Conservation (phyloP, 2,329 filamentous ascomycete genomes). For the Setomelanomma holmii region DNA sequence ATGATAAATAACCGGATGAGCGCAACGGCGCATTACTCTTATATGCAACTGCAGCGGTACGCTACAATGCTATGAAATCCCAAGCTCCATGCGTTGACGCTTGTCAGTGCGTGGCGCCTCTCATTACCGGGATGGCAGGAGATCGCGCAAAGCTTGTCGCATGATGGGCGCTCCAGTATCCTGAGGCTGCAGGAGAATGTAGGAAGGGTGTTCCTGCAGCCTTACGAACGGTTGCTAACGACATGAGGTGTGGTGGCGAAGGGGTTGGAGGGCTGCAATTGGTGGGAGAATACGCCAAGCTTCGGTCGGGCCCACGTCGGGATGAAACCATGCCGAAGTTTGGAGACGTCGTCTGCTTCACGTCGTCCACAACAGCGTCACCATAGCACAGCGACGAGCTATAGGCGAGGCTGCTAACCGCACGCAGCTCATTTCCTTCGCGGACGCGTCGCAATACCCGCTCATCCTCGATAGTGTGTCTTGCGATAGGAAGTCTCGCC, state of each 20-base stretch:
- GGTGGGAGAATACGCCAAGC: slow-evolving; percentile 21
- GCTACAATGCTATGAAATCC: slow-evolving; percentile 14
- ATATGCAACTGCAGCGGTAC: slow-evolving; percentile 30
- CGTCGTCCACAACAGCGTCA: background rate
- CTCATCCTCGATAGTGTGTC: background rate
- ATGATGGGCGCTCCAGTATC: slow-evolving; percentile 34
- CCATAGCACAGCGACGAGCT: background rate
- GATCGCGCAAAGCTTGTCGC: slow-evolving; percentile 18
- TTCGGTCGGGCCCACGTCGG: slow-evolving; percentile 3
- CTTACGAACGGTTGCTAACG: slow-evolving; percentile 9
- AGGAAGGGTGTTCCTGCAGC: slow-evolving; percentile 17
- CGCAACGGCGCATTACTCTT: slow-evolving; percentile 31
- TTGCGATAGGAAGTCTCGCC: background rate
- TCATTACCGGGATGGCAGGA: slow-evolving; percentile 16
- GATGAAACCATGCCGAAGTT: slow-evolving; percentile 36
- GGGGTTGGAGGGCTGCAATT: slow-evolving; percentile 19
- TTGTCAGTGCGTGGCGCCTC: slow-evolving; percentile 18
- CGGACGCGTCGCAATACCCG: background rate
- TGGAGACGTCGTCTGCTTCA: slow-evolving; percentile 42
- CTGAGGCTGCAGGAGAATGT: slow-evolving; percentile 1
- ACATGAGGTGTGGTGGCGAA: background rate
- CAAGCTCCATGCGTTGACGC: slow-evolving; percentile 21
- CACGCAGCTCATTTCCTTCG: background rate
- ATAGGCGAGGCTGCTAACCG: slow-evolving; percentile 4
- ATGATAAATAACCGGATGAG: slow-evolving; percentile 14